Evolutionary conservation across 768 basidiomycete species (phyloP).

Genomic region (Rhizopogon roseolus): DNA sequence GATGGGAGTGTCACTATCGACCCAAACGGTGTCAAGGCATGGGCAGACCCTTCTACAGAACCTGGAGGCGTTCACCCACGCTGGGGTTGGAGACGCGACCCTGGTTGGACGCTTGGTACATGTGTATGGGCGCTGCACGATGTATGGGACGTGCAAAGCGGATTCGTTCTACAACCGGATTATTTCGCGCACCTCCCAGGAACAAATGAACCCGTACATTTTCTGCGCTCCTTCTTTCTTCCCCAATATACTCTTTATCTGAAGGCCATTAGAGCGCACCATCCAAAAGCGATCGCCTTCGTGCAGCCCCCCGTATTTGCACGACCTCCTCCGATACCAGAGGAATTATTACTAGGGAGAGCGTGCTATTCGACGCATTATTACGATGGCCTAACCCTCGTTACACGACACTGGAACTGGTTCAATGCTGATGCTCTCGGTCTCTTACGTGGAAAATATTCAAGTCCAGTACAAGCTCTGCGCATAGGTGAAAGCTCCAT

Average conservation of each 20-base stretch:
- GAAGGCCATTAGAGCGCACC: constrained; percentile 53
- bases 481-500: constrained; percentile 83
- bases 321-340: constrained; percentile 58
- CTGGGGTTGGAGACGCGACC: constrained; percentile 84
- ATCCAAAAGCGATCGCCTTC: constrained; percentile 85
- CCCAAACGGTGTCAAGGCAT: constrained; percentile 75
- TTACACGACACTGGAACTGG: constrained; percentile 92
- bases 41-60: constrained; percentile 58
- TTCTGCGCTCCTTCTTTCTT: constrained; percentile 76
- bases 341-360: constrained; percentile 57
- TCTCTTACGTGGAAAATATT: constrained; percentile 80
- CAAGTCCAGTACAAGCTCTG: constrained; percentile 60
- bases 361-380: constrained; percentile 80
- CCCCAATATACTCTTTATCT: constrained; percentile 61
- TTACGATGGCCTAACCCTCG: constrained; percentile 90
- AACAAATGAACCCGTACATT: constrained; percentile 49
- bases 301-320: constrained; percentile 90
- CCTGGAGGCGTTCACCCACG: constrained; percentile 50
- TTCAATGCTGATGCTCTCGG: constrained; percentile 96
- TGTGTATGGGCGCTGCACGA: constrained; percentile 88
- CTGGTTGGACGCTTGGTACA: constrained; percentile 68
- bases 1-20: constrained; percentile 78
- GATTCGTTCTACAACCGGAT: constrained; percentile 59
- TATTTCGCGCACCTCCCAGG: constrained; percentile 63
- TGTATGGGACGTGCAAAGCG: constrained; percentile 79